These are phyloP conservation scores for Ceratocystis albifundus DNA, from an alignment of 2,329 filamentous ascomycete genomes.

Conservation along the genomic window DNA sequence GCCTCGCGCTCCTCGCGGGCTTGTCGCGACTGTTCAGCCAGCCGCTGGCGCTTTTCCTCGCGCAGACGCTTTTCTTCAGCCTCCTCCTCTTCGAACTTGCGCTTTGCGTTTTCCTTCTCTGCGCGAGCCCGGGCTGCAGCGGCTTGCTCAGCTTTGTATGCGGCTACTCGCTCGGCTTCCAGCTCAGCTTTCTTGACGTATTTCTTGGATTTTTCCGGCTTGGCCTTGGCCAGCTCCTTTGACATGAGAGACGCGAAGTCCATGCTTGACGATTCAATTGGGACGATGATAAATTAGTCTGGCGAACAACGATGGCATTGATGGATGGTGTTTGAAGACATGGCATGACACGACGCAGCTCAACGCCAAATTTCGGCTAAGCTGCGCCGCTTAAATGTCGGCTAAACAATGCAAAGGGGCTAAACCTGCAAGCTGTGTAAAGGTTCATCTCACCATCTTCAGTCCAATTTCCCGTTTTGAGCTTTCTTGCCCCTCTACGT, in stretches of 20 bases:
- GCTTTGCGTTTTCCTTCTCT: slow-evolving; percentile 62
- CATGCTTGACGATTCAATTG: slow-evolving; percentile 44
- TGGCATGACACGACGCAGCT: no score
- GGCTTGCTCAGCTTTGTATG: slow-evolving; percentile 73
- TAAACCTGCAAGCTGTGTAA: not conserved
- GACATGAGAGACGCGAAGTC: slow-evolving; percentile 93
- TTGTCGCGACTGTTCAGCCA: slow-evolving; percentile 68
- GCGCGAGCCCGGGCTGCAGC: slow-evolving; percentile 59
- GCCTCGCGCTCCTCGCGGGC: slow-evolving; percentile 61
- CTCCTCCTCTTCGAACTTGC: slow-evolving; percentile 80
- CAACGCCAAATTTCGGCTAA: not conserved
- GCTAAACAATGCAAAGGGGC: not conserved
- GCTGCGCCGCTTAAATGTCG: slow-evolving; percentile 12
- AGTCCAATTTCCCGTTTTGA: no score
- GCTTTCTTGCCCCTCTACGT: not conserved
- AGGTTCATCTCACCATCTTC: no score
- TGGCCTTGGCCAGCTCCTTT: slow-evolving; percentile 78
- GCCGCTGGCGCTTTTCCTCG: slow-evolving; percentile 67
- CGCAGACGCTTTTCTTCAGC: slow-evolving; percentile 55
- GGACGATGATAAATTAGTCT: not conserved
- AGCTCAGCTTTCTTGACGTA: slow-evolving; percentile 76
- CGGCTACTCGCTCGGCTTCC: slow-evolving; percentile 68
- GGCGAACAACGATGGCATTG: not conserved
- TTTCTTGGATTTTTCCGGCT: slow-evolving; percentile 49
- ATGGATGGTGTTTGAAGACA: not conserved